A percentile compares a stretch with the other conserved stretches of the same genome.
phyloP scores from a whole-genome alignment of 2,329 filamentous ascomycete species.

The Thelonectria olida region DNA sequence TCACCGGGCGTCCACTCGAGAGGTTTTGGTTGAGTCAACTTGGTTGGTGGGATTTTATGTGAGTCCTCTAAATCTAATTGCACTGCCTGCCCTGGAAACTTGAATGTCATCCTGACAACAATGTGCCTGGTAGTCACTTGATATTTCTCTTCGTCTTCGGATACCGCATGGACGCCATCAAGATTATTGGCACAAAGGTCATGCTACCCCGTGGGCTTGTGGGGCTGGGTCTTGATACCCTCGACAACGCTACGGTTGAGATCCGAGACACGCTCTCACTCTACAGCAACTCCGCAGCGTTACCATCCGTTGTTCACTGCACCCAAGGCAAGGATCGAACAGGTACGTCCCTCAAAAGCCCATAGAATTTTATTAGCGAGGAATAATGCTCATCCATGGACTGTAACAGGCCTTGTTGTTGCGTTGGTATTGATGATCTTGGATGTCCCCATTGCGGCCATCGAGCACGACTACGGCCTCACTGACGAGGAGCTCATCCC shows the following conservation, averaged over 20 bases:
- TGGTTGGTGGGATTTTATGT: constrained; percentile 73
- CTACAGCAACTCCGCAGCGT: constrained; percentile 48
- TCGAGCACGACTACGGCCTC: constrained; percentile 77
- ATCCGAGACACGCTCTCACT: constrained; percentile 54
- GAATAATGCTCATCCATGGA: background rate
- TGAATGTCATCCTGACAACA: background rate
- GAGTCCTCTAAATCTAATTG: no score
- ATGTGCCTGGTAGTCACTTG: constrained; percentile 49
- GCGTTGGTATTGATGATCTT: constrained; percentile 74
- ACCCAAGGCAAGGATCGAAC: constrained; percentile 87
- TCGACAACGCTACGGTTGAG: constrained; percentile 73
- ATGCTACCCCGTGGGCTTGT: constrained; percentile 78
- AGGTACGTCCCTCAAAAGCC: constrained; percentile 31
- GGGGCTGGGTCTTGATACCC: constrained; percentile 74
- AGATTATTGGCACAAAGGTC: constrained; percentile 73
- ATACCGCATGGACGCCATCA: constrained; percentile 74
- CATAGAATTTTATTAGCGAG: no score
- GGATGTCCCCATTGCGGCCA: constrained; percentile 63
- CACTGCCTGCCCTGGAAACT: background rate
- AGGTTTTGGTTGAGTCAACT: constrained; percentile 73
- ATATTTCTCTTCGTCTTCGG: constrained; percentile 71
- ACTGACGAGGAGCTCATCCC: constrained; percentile 67
- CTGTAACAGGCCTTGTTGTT: constrained; percentile 72
- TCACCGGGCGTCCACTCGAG: constrained; percentile 79
- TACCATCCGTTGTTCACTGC: constrained; percentile 80